These are phyloP conservation scores for Spathaspora arborariae DNA, from an alignment of 805 yeast species.

Conservation along the genomic window DNA sequence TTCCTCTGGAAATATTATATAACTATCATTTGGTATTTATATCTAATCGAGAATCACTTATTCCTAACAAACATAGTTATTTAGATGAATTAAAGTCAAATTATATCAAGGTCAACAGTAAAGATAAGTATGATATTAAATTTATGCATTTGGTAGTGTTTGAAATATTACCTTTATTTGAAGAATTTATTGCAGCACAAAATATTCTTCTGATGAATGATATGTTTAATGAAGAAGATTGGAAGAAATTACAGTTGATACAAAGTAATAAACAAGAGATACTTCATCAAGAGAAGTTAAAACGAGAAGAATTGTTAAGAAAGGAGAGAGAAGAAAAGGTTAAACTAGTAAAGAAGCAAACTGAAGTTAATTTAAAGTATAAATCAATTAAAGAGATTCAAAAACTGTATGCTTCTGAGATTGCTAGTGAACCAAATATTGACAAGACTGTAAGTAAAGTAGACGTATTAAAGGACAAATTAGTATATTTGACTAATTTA, in stretches of 20 bases:
- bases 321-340: conserved; percentile 6
- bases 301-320: conserved; percentile 9
- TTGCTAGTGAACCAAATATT: background rate
- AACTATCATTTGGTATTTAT: conserved; percentile 27
- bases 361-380: conserved; percentile 22
- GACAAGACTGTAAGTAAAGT: background rate
- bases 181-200: conserved; percentile 24
- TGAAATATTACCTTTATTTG: conserved; percentile 30
- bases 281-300: conserved; percentile 5
- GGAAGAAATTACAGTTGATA: conserved; percentile 12
- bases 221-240: conserved; percentile 7
- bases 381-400: conserved; percentile 14
- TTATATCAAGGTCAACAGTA: conserved; percentile 1
- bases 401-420: conserved; percentile 12
- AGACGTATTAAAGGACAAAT: conserved; percentile 12
- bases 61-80: conserved; percentile 8
- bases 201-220: conserved; percentile 22
- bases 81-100: conserved; percentile 8
- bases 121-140: conserved; percentile 17
- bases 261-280: conserved; percentile 7
- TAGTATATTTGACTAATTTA: conserved; percentile 16
- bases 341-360: conserved; percentile 11
- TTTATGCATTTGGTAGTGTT: conserved; percentile 31
- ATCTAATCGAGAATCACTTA: conserved; percentile 20
- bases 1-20: conserved; percentile 32